These are phyloP conservation scores for Podosphaera xanthii DNA, from an alignment of 2,329 filamentous ascomycete genomes.

Conservation along the genomic window DNA sequence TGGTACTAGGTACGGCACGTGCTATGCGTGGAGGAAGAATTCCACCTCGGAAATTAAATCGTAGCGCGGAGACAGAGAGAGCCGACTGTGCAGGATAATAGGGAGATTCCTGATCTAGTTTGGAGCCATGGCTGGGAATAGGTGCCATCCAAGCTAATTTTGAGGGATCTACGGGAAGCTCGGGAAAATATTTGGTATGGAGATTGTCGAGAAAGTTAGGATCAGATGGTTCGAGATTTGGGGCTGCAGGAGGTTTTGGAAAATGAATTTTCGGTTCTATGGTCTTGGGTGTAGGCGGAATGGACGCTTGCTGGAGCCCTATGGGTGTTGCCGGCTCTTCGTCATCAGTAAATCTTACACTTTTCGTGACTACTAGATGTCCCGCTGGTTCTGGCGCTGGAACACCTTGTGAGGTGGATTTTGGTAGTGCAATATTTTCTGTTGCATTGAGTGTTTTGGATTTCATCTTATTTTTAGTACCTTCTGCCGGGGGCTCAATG, in stretches of 20 bases:
- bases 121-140: conserved; percentile 36
- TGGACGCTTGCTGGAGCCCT: conserved; percentile 16
- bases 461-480: neutral
- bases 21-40: conserved; percentile 58
- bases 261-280: conserved; percentile 19
- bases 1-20: conserved; percentile 48
- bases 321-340: conserved; percentile 21
- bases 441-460: neutral
- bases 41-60: conserved; percentile 70
- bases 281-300: conserved; percentile 7
- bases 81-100: conserved; percentile 60
- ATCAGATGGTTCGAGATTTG: conserved; percentile 63
- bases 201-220: conserved; percentile 66
- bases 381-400: conserved; percentile 10
- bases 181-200: conserved; percentile 83
- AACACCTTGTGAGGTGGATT: neutral
- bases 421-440: neutral
- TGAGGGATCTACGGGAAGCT: conserved; percentile 61
- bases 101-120: conserved; percentile 44
- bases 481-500: conserved; percentile 4
- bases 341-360: conserved; percentile 17
- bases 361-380: conserved; percentile 21
- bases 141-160: conserved; percentile 80
- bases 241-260: conserved; percentile 24
- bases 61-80: conserved; percentile 53